These are phyloP conservation scores for Rhypophila decipiens DNA, from an alignment of 495 filamentous ascomycete genomes.

Conservation along the genomic window DNA sequence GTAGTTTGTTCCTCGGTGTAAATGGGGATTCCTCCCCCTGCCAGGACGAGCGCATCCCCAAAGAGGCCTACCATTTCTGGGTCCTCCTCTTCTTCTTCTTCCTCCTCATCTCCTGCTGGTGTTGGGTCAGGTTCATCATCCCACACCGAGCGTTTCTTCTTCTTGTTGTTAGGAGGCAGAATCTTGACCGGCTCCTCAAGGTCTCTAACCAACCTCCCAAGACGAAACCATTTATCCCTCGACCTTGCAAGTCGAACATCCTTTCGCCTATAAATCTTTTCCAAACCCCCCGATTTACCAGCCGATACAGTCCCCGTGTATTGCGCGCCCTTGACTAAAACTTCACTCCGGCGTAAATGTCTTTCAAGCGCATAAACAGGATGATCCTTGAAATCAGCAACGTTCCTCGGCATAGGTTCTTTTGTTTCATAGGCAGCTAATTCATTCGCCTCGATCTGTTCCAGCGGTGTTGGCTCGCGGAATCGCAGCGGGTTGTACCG, in stretches of 20 bases:
- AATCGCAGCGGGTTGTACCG: constrained; percentile 58
- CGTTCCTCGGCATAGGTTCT: constrained; percentile 85
- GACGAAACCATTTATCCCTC: constrained; percentile 78
- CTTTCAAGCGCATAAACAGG: constrained; percentile 84
- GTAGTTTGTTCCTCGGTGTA: constrained; percentile 75
- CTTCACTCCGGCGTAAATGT: constrained; percentile 79
- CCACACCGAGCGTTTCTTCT: constrained; percentile 22
- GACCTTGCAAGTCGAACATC: constrained; percentile 73
- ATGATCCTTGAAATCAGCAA: constrained; percentile 90
- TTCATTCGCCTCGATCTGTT: constrained; percentile 76
- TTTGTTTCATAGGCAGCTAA: constrained; percentile 59
- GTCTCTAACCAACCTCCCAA: constrained; percentile 68
- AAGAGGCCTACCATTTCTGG: constrained; percentile 26
- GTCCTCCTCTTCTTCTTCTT: constrained; percentile 35
- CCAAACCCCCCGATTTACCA: constrained; percentile 49
- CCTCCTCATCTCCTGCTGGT: constrained; percentile 22
- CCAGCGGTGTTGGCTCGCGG: constrained; percentile 53
- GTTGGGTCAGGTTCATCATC: no score
- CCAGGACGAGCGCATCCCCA: constrained; percentile 29
- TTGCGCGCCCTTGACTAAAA: constrained; percentile 60
- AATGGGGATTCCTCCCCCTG: constrained; percentile 44
- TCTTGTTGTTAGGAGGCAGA: no score
- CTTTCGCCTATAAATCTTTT: constrained; percentile 65
- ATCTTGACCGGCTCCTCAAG: constrained; percentile 74
- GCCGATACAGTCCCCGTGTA: constrained; percentile 70